Conservation (phyloP, 78 protist genomes). For the Dictyostelium intermedium region DNA sequence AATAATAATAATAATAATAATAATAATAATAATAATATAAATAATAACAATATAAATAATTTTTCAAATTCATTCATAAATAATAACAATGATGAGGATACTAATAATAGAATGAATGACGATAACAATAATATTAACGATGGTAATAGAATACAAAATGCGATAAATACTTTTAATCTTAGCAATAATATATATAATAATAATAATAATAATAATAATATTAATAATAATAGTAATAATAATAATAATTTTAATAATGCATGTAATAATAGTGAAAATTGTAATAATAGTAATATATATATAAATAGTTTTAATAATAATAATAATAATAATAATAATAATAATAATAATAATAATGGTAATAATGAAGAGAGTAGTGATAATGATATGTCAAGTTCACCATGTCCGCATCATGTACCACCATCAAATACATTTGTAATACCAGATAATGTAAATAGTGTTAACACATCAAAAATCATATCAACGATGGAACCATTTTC, state of each 20-base stretch:
- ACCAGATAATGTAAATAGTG: conserved; percentile 1
- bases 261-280: background rate
- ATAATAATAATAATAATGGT: too few relatives aligned
- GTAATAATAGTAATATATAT: background rate
- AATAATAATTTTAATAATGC: background rate
- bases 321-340: too few relatives aligned
- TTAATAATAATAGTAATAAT: background rate
- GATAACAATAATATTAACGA: background rate
- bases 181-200: background rate
- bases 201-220: background rate
- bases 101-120: background rate
- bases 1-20: background rate
- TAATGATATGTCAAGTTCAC: background rate
- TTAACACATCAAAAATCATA: background rate
- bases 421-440: background rate
- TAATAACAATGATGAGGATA: too few relatives aligned
- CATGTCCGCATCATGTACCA: background rate
- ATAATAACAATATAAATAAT: background rate
- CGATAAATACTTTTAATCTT: background rate
- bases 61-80: too few relatives aligned
- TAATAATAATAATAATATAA: background rate
- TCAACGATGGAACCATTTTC: conserved; percentile 1
- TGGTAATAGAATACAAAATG: background rate
- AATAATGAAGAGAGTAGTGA: background rate
- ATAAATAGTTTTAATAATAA: background rate